A percentile compares a stretch with the other conserved stretches of the same genome.
Conservation (phyloP, 306 rosid genomes). For the Mucuna pruriens region DNA sequence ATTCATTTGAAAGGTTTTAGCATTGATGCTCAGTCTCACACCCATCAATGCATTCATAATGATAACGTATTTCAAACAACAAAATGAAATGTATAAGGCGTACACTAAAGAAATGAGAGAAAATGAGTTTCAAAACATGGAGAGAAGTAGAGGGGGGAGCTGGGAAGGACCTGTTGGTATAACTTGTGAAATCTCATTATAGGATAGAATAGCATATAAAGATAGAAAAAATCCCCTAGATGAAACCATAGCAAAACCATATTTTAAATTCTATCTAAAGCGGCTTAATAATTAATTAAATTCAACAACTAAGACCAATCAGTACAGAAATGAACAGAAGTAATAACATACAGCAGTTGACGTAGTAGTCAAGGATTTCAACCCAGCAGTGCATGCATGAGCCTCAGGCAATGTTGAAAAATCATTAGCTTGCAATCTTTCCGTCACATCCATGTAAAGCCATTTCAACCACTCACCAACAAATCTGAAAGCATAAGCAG, state of each 20-base stretch:
- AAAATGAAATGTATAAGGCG: not conserved
- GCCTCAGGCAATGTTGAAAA: slow-evolving; percentile 95
- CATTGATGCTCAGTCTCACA: not conserved
- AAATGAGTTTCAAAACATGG: not conserved
- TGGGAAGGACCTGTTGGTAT: not conserved
- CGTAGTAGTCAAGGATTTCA: slow-evolving; percentile 92
- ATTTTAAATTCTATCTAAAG: slow-evolving; percentile 23
- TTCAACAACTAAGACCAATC: slow-evolving; percentile 6
- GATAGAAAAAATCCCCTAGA: not conserved
- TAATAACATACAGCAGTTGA: slow-evolving; percentile 81
- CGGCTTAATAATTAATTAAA: not conserved
- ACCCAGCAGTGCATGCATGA: slow-evolving; percentile 98
- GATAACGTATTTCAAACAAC: not conserved
- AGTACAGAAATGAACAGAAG: slow-evolving; percentile 12
- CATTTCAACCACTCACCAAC: slow-evolving; percentile 92
- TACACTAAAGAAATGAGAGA: not conserved
- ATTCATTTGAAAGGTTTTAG: not conserved
- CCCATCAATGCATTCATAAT: not conserved
- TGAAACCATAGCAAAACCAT: not conserved
- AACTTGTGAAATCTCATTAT: not conserved
- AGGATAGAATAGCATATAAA: not conserved
- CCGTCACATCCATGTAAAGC: slow-evolving; percentile 88
- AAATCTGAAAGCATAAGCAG: slow-evolving; percentile 97
- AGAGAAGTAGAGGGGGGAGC: not conserved
- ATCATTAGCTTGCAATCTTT: slow-evolving; percentile 77